Percentiles rank a stretch among this genome's conserved stretches.
These are phyloP conservation scores for Aspergillus kassunensis DNA, from an alignment of 495 filamentous ascomycete species.

Conservation along the genomic window DNA sequence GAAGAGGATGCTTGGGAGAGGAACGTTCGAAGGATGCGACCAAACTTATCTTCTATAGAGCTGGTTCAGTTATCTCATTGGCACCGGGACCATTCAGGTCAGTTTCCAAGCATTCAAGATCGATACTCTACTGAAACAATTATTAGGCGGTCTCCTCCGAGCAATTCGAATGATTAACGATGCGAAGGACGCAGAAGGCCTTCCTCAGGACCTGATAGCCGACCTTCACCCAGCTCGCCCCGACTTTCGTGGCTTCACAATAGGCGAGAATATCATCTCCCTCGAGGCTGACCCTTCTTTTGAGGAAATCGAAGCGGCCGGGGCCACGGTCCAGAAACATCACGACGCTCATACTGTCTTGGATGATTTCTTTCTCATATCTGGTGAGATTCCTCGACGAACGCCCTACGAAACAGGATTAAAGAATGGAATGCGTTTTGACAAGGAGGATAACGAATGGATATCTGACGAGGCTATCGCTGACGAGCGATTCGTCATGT, in stretches of 20 bases:
- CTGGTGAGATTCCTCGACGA: slow-evolving; percentile 53
- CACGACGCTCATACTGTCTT: slow-evolving; percentile 48
- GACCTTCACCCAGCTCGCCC: slow-evolving; percentile 57
- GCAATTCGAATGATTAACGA: slow-evolving; percentile 47
- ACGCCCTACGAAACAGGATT: slow-evolving; percentile 54
- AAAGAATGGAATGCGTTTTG: slow-evolving; percentile 44
- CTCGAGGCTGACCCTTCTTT: slow-evolving; percentile 58
- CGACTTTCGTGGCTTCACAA: slow-evolving; percentile 48
- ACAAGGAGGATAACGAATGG: slow-evolving; percentile 45
- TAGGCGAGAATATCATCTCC: slow-evolving; percentile 42
- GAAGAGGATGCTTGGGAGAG: slow-evolving; percentile 54
- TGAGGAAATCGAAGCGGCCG: slow-evolving; percentile 45
- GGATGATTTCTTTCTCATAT: slow-evolving; percentile 53
- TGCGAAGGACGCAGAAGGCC: slow-evolving; percentile 34
- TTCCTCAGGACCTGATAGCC: slow-evolving; percentile 31
- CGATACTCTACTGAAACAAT: slow-evolving; percentile 7
- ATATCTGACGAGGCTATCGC: slow-evolving; percentile 50
- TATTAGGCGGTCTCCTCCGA: slow-evolving; percentile 43
- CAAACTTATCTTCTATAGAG: slow-evolving; percentile 61
- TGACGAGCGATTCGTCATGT: slow-evolving; percentile 58
- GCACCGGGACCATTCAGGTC: slow-evolving; percentile 60
- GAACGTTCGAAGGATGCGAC: slow-evolving; percentile 48
- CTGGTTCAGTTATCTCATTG: slow-evolving; percentile 71
- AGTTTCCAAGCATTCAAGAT: slow-evolving; percentile 1
- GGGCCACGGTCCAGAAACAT: slow-evolving; percentile 42